A percentile compares a stretch with the other conserved stretches of the same genome.
Conservation (phyloP, 2,329 filamentous ascomycete species). For the Phialemonium atrogriseum region DNA sequence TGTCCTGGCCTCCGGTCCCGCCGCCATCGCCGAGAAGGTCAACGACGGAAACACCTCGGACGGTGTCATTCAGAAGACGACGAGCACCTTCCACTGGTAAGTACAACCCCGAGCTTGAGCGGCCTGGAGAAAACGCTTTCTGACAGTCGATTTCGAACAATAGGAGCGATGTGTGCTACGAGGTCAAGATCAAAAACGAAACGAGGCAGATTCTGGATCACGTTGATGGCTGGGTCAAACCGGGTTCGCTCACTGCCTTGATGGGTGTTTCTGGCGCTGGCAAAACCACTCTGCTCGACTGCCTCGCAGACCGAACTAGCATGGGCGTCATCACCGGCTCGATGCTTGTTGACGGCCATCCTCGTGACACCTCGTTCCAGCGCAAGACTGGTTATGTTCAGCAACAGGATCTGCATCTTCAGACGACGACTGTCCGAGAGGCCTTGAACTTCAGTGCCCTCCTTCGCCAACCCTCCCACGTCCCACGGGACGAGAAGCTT, state of each 20-base stretch:
- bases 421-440: slow-evolving; percentile 80
- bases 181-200: slow-evolving; percentile 70
- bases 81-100: slow-evolving; percentile 82
- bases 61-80: slow-evolving; percentile 36
- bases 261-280: slow-evolving; percentile 94
- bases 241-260: slow-evolving; percentile 78
- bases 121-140: too few species aligned
- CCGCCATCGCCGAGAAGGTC: slow-evolving; percentile 30
- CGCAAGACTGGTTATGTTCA: slow-evolving; percentile 89
- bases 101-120: too few species aligned
- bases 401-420: slow-evolving; percentile 83
- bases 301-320: slow-evolving; percentile 74
- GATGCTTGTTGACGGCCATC: slow-evolving; percentile 60
- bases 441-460: slow-evolving; percentile 79
- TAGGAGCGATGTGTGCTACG: slow-evolving; percentile 71
- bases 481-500: slow-evolving; percentile 69
- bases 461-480: slow-evolving; percentile 70
- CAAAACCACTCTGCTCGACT: slow-evolving; percentile 85
- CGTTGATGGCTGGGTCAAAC: slow-evolving; percentile 90
- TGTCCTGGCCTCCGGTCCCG: slow-evolving; percentile 38
- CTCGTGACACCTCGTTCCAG: slow-evolving; percentile 75
- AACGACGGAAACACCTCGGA: slow-evolving; percentile 18
- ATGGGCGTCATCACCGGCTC: slow-evolving; percentile 85
- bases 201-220: slow-evolving; percentile 70
- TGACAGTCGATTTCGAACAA: too few species aligned